Conservation (phyloP, 805 yeast species). For the Starmerella apicola region DNA sequence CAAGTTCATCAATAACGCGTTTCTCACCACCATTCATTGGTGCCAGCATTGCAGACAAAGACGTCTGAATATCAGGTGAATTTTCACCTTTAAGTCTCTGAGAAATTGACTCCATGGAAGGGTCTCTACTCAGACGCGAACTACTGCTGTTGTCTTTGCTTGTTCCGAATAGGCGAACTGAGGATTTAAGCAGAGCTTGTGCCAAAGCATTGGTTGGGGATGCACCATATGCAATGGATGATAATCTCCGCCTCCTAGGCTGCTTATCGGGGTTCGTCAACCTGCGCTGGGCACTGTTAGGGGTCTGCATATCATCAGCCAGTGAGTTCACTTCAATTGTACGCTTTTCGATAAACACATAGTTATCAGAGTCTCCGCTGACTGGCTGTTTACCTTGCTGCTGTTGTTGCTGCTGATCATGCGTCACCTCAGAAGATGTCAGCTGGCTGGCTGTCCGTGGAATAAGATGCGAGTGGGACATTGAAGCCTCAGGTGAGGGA, state of each 20-base stretch:
- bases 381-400: too few species aligned
- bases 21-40: conserved; percentile 20
- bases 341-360: conserved; percentile 88
- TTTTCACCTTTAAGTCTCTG: background rate
- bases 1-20: conserved; percentile 35
- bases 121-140: background rate
- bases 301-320: conserved; percentile 73
- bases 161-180: conserved; percentile 70
- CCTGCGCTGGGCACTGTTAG: conserved; percentile 11
- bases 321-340: conserved; percentile 91
- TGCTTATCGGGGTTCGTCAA: conserved; percentile 12
- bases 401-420: too few species aligned
- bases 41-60: conserved; percentile 8
- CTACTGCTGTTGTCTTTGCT: background rate
- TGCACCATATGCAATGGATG: conserved; percentile 29
- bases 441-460: background rate
- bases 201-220: conserved; percentile 78
- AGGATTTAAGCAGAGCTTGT: conserved; percentile 76
- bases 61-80: conserved; percentile 5
- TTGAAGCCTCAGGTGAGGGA: background rate
- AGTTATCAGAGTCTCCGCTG: conserved; percentile 25
- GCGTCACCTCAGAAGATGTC: background rate
- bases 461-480: background rate
- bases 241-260: conserved; percentile 21
- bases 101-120: background rate